phyloP scores from a whole-genome alignment of 177 flowering plant genomes.

The Vitis hybrid region DNA sequence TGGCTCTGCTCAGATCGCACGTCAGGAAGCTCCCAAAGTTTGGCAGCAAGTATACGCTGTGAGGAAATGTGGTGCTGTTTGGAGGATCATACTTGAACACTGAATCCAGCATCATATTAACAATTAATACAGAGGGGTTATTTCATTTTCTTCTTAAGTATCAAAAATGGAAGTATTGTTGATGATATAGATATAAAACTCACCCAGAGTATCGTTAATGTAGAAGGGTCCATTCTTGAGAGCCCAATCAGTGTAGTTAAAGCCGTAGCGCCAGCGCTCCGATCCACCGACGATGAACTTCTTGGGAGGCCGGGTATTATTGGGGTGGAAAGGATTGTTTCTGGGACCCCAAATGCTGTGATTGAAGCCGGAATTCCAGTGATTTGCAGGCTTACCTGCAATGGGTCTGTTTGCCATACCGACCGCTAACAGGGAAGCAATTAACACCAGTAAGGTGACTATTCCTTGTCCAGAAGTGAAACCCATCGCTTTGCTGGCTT shows the following conservation, averaged over 20 bases:
- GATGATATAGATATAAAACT: background rate
- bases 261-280: constrained; percentile 33
- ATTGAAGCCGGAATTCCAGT: constrained; percentile 45
- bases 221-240: constrained; percentile 31
- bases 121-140: background rate
- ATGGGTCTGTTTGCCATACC: constrained; percentile 16
- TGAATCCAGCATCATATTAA: constrained; percentile 10
- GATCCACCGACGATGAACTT: constrained; percentile 33
- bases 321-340: constrained; percentile 36
- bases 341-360: constrained; percentile 43
- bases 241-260: constrained; percentile 38
- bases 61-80: constrained; percentile 26
- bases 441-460: constrained; percentile 6
- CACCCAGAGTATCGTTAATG: constrained; percentile 36
- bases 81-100: constrained; percentile 45
- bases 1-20: constrained; percentile 40
- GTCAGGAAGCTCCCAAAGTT: constrained; percentile 33
- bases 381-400: constrained; percentile 31
- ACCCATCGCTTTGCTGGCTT: background rate
- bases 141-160: background rate
- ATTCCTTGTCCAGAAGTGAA: constrained; percentile 3
- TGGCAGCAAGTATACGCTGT: constrained; percentile 51
- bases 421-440: constrained; percentile 14
- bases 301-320: constrained; percentile 34
- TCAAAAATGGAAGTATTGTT: background rate